Percentiles rank a stretch among this genome's conserved stretches.
These are phyloP conservation scores for Rhododendron mucronatum DNA, from an alignment of 148 eudicot genomes.

Conservation along the genomic window DNA sequence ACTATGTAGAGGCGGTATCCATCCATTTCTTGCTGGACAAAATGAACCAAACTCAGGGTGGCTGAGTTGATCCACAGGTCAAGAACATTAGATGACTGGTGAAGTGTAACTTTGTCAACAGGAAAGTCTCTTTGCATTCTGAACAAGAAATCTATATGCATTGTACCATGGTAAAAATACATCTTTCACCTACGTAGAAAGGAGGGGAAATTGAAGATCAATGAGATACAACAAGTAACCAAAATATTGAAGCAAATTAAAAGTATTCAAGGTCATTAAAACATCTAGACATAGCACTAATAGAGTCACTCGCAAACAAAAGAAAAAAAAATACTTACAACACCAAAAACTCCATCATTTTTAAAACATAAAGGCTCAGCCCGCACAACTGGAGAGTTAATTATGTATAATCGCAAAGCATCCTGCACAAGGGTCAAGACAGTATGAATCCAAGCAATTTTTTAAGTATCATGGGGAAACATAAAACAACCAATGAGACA, in stretches of 20 bases:
- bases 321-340: slow-evolving; percentile 37
- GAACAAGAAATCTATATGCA: slow-evolving; percentile 95
- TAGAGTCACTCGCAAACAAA: not conserved
- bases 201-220: slow-evolving; percentile 4
- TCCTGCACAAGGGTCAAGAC: slow-evolving; percentile 36
- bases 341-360: slow-evolving; percentile 90
- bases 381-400: slow-evolving; percentile 96
- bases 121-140: slow-evolving; percentile 92
- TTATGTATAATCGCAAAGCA: slow-evolving; percentile 83
- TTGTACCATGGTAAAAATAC: slow-evolving; percentile 99
- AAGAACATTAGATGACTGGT: slow-evolving; percentile 82
- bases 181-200: slow-evolving; percentile 64
- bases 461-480: not conserved
- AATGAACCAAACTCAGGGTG: slow-evolving; percentile 82
- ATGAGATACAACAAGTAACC: slow-evolving; percentile 4
- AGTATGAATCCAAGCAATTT: not conserved
- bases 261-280: not conserved
- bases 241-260: not conserved
- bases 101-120: slow-evolving; percentile 47
- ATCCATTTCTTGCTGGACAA: slow-evolving; percentile 95
- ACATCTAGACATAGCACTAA: not conserved
- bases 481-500: not conserved
- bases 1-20: slow-evolving; percentile 90
- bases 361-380: slow-evolving; percentile 92
- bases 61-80: slow-evolving; percentile 99